phyloP scores from a whole-genome alignment of 2,329 filamentous ascomycete species.

The Alternaria rosae region DNA sequence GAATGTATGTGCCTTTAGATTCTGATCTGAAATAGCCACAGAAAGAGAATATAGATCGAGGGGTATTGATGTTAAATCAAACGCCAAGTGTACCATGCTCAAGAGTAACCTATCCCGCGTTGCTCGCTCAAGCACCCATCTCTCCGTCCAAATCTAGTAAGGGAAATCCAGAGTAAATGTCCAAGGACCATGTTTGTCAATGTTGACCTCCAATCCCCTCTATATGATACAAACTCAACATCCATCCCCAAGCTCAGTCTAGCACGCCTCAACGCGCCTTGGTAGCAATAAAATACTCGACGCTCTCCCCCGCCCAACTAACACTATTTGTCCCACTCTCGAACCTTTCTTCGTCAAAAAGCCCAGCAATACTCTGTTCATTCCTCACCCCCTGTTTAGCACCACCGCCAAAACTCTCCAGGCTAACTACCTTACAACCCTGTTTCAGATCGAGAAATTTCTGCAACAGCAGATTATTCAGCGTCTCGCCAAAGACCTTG shows the following conservation, averaged over 20 bases:
- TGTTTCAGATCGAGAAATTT: slow-evolving; percentile 94
- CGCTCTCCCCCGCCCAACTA: slow-evolving; percentile 87
- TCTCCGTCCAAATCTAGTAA: neutral
- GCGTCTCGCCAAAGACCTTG: slow-evolving; percentile 87
- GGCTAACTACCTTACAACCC: slow-evolving; percentile 86
- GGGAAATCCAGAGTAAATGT: neutral
- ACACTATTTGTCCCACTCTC: slow-evolving; percentile 75
- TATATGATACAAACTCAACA: neutral
- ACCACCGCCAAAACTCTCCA: slow-evolving; percentile 84
- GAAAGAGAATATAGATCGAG: neutral
- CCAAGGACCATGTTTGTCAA: neutral
- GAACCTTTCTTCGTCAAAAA: slow-evolving; percentile 78
- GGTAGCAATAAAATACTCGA: slow-evolving; percentile 83
- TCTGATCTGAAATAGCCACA: neutral
- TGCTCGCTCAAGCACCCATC: neutral
- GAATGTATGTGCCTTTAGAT: no score
- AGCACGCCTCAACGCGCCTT: slow-evolving; percentile 52
- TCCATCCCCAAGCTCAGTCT: neutral
- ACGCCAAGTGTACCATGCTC: neutral
- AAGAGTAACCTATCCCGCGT: neutral
- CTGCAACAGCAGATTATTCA: slow-evolving; percentile 84
- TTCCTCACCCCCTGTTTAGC: slow-evolving; percentile 73
- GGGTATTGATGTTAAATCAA: slow-evolving; percentile 6
- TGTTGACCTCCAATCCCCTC: neutral
- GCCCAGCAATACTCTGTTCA: slow-evolving; percentile 79